Conservation (phyloP, 1,284 basidiomycete genomes). For the Austroboletus novae-zelandiae region DNA sequence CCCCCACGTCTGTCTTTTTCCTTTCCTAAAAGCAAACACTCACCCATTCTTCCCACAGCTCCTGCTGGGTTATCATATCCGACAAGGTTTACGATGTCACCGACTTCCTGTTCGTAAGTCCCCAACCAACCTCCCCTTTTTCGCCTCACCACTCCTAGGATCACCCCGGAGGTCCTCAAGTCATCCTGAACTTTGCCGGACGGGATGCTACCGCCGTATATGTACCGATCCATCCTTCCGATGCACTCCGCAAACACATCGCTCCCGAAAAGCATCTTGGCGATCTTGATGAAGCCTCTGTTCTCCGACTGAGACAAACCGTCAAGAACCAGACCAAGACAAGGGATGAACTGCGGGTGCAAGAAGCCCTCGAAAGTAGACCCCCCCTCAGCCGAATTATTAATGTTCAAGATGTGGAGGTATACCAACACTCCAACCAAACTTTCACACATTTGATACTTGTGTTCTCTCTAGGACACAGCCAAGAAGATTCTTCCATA, state of each 20-base stretch:
- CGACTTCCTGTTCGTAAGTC: conserved; percentile 68
- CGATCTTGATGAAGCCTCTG: conserved; percentile 54
- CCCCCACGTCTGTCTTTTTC: conserved; percentile 39
- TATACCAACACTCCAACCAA: conserved; percentile 24
- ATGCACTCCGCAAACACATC: conserved; percentile 69
- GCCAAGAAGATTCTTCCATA: conserved; percentile 67
- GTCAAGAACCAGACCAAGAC: conserved; percentile 50
- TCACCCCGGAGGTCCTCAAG: conserved; percentile 79
- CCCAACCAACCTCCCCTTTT: not conserved
- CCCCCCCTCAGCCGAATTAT: conserved; percentile 69
- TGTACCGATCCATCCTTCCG: conserved; percentile 71
- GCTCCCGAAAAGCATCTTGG: conserved; percentile 70
- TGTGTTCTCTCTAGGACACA: conserved; percentile 40
- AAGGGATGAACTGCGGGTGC: conserved; percentile 69
- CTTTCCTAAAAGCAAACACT: not conserved
- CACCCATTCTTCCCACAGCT: conserved; percentile 37
- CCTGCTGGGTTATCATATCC: conserved; percentile 87
- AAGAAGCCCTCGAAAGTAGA: conserved; percentile 56
- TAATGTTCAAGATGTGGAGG: conserved; percentile 77
- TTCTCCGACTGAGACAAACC: conserved; percentile 40
- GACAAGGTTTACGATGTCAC: conserved; percentile 83
- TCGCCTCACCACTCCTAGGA: conserved; percentile 43
- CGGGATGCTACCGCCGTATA: conserved; percentile 74
- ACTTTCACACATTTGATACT: not conserved
- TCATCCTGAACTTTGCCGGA: conserved; percentile 82